Evolutionary conservation across 2,329 filamentous ascomycete genomes (phyloP), one percentile per base, ranked within the genome.

Genomic region (Colletotrichum plurivorum): DNA sequence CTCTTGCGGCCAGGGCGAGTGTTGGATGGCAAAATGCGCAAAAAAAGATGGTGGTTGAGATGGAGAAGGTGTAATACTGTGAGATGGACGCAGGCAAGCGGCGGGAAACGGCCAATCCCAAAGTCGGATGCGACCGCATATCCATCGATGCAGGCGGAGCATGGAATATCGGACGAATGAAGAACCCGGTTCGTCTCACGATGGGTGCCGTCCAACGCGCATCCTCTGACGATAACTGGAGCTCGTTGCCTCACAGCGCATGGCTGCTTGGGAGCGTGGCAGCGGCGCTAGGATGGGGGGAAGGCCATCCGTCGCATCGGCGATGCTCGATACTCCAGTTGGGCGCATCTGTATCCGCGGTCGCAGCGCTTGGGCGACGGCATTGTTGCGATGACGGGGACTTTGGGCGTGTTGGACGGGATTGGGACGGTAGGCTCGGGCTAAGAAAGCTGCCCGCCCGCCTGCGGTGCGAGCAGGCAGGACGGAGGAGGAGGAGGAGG

Each of bases 121-220:
- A 55, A 58, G 13, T 51, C 27, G 55, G 49, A 49, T 69, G 62
- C 45, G 45, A 57, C 62, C 12, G 51, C 55, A 60, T 46, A 36
- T 52, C 55, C 62, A 67, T 69, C 45, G n/a, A 46, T 45, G 62
- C 51, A 66, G 36, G 51, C 31, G 31, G 55, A 16, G 43, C 36
- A 61, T 66, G 51, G 55, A 60, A 56, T 51, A 67, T 67, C 55
- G 56, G 66, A 60, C 67, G 67, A 69, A 69, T 69, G 55, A 57
- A 46, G 15, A 66, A 45, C 67, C 67, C 22, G 45, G 62, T 67
- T 57, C 62, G 51, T 64, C 55, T 66, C 62, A 55, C 66, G 31
- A 65, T 53, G 66, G 48, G 46, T 16, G 49, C 22, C 43, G 56
- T 59, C 20, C 67, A 69, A 58, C 55, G 63, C 36, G 51, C 43